Base-by-base conservation (phyloP, 2,329 filamentous ascomycete species). In the Claviceps pusilla region DNA sequence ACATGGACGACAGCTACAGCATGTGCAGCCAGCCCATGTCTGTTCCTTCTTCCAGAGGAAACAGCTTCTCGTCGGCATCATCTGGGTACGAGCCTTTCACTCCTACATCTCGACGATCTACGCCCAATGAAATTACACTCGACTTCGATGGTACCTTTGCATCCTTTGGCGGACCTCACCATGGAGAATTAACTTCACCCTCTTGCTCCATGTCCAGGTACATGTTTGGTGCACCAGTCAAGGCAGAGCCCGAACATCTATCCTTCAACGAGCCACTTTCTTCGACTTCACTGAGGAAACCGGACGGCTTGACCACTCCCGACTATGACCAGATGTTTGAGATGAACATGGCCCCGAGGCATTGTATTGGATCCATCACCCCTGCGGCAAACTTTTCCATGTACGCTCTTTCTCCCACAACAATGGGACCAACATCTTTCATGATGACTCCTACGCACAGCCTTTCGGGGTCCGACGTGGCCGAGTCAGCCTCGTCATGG, bases 21-120 rank as follows among this genome's bases (percentile, higher is more conserved):
- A 59, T 69, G 57, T 67, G 65, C 61, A 66, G 61, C 52, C 68
- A 69, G 58, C 53, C 65, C 57, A 63, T 71, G 60, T 62, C 67
- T 42, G 69, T 66, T 55, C 64, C 68, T 16, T 68, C 68, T 14
- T 68, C 67, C 28, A 61, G 66, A 42, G 60, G 63, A 39, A 64
- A 61, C 42, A 72, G 69, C 63, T 72, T 70, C 59, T 71, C 70
- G 7, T 69, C 69, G 9, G 64, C 66, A 35, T 70, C 69, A 33
- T 71, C 69, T 37, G 59, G 63, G 52, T 73, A 71, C 65, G 71
- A 71, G 45, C 66, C 71, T 31, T 74, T 69, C 56, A 75, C 72
- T 45, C 72, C 73, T 48, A 68, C 65, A 35, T 74, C 73, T 54
- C 66, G 70, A 62, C 68, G 71, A 54, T 73, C 72, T 48, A 71